phyloP scores from a whole-genome alignment of 2,329 filamentous ascomycete species.

The Penicillium sp. region DNA sequence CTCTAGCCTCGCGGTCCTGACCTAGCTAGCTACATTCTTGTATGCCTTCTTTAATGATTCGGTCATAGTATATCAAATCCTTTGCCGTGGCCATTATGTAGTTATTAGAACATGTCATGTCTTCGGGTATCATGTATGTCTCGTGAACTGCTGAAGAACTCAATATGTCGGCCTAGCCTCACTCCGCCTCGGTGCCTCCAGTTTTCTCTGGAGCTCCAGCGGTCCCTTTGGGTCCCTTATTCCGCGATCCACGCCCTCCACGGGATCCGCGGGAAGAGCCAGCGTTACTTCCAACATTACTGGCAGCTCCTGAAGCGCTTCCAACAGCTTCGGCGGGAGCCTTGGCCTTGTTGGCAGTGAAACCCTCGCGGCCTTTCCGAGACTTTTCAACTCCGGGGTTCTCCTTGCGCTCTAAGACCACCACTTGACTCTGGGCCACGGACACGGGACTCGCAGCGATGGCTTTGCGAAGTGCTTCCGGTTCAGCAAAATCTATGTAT shows the following conservation, averaged over 20 bases:
- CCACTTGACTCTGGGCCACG: constrained; percentile 80
- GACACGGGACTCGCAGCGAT: constrained; percentile 76
- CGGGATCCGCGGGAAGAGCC: constrained; percentile 24
- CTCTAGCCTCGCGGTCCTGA: too few relatives aligned
- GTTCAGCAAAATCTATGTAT: constrained; percentile 81
- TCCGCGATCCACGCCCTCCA: constrained; percentile 23
- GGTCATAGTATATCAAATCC: not conserved
- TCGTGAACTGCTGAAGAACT: constrained; percentile 5
- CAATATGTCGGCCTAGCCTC: not conserved
- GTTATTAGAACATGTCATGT: not conserved
- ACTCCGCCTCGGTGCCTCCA: constrained; percentile 4
- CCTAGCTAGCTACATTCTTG: not conserved
- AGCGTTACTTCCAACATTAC: not conserved
- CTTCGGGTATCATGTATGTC: constrained; percentile 9
- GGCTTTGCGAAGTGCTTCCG: constrained; percentile 70
- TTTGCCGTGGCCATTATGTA: not conserved
- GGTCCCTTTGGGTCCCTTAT: constrained; percentile 20
- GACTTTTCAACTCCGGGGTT: constrained; percentile 35
- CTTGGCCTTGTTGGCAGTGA: constrained; percentile 14
- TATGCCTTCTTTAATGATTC: too few relatives aligned
- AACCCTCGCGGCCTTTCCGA: constrained; percentile 30
- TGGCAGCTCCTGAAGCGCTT: not conserved
- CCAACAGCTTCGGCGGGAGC: not conserved
- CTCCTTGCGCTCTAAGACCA: constrained; percentile 67
- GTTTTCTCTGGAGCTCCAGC: constrained; percentile 4